phyloP scores from a whole-genome alignment of 768 basidiomycete species.

The Gelatoporia subvermispora region DNA sequence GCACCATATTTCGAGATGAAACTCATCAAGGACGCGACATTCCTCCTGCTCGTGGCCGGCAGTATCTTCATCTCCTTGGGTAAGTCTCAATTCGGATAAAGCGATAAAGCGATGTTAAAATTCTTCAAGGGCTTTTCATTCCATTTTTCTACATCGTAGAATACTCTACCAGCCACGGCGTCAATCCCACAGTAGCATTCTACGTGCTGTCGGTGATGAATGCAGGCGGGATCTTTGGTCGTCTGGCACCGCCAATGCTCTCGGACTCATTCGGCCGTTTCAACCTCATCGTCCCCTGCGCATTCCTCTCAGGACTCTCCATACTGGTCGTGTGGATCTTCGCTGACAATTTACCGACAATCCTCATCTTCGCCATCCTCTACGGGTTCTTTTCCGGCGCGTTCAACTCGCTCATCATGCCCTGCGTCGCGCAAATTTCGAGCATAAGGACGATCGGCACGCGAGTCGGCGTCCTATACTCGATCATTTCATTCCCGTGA shows the following conservation, averaged over 20 bases:
- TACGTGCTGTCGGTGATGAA: conserved; percentile 64
- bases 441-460: conserved; percentile 53
- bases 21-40: conserved; percentile 44
- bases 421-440: conserved; percentile 65
- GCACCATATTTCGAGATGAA: conserved; percentile 19
- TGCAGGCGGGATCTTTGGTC: conserved; percentile 60
- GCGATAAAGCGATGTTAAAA: not conserved
- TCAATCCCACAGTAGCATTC: conserved; percentile 39
- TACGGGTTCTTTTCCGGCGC: conserved; percentile 68
- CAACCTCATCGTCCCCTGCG: conserved; percentile 60
- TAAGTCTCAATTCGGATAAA: conserved; percentile 16
- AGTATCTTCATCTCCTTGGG: conserved; percentile 59
- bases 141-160: conserved; percentile 69
- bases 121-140: conserved; percentile 54
- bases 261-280: conserved; percentile 65
- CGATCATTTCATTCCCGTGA: conserved; percentile 64
- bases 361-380: conserved; percentile 47
- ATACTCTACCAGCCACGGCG: conserved; percentile 41
- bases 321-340: conserved; percentile 57
- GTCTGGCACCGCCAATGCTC: conserved; percentile 56
- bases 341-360: conserved; percentile 31
- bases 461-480: conserved; percentile 62
- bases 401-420: conserved; percentile 62
- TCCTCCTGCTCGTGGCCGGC: conserved; percentile 47
- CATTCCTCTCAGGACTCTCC: conserved; percentile 57